A percentile compares a stretch with the other conserved stretches of the same genome.
These are phyloP conservation scores for Inga laurina DNA, from an alignment of 306 rosid genomes.

Conservation along the genomic window DNA sequence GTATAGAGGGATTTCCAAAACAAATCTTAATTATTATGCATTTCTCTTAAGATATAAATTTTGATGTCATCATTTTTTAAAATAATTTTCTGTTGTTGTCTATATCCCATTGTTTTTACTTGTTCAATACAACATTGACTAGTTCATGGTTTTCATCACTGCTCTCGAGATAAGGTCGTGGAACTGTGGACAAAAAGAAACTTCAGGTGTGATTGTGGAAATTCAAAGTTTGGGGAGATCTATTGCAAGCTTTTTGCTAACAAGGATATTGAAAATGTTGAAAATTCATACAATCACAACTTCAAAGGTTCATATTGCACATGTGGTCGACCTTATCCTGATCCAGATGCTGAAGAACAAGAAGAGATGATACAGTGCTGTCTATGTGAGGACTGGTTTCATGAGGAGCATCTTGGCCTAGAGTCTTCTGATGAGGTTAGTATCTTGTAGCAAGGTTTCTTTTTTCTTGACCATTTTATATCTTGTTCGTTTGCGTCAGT, in stretches of 20 bases:
- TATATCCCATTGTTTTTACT: neutral
- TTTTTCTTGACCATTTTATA: conserved; percentile 6
- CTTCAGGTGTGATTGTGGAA: conserved; percentile 97
- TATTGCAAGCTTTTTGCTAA: conserved; percentile 79
- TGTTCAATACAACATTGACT: conserved; percentile 1
- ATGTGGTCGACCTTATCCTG: conserved; percentile 92
- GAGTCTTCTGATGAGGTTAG: conserved; percentile 82
- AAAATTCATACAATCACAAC: conserved; percentile 84
- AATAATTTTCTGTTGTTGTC: conserved; percentile 7
- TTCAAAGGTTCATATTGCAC: conserved; percentile 93
- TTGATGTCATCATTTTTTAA: neutral
- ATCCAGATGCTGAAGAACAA: conserved; percentile 89
- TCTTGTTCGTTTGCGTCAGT: neutral
- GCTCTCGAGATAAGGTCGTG: conserved; percentile 62
- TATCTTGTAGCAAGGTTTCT: conserved; percentile 22
- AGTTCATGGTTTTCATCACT: conserved; percentile 28
- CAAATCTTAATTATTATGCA: neutral
- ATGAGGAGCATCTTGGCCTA: conserved; percentile 93
- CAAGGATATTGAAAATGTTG: conserved; percentile 77
- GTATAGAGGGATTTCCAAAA: conserved; percentile 2
- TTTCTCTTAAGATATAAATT: neutral
- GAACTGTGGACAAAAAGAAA: conserved; percentile 97
- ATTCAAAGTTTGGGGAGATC: conserved; percentile 89
- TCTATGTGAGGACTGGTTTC: conserved; percentile 98
- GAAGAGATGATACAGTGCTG: conserved; percentile 98